Conservation (phyloP, 352 stramenopile genomes). For the Paralagenidium karlingii region DNA sequence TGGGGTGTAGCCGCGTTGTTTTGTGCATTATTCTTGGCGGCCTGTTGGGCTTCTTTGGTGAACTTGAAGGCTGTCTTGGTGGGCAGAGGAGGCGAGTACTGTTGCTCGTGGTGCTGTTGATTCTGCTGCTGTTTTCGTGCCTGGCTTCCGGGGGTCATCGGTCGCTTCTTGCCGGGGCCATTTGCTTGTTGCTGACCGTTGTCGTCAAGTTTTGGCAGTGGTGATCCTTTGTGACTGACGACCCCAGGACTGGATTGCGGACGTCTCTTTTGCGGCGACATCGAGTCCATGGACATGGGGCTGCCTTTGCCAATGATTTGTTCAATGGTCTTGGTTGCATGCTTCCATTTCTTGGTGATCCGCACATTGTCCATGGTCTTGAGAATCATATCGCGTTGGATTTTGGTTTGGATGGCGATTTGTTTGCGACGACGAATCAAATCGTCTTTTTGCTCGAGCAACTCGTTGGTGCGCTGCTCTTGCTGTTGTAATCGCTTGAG, state of each 20-base stretch:
- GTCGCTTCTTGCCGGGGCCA: conserved; percentile 9
- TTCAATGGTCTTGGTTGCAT: conserved; percentile 67
- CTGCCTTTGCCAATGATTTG: conserved; percentile 39
- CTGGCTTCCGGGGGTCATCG: conserved; percentile 8
- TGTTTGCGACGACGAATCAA: conserved; percentile 70
- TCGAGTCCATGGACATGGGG: conserved; percentile 19
- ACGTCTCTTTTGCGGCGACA: conserved; percentile 13
- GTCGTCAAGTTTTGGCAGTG: conserved; percentile 18
- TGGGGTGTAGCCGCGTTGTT: conserved; percentile 14
- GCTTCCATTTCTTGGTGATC: conserved; percentile 80
- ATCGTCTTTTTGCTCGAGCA: conserved; percentile 74
- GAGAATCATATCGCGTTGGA: conserved; percentile 82
- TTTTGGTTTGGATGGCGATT: conserved; percentile 70
- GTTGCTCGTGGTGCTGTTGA: conserved; percentile 30
- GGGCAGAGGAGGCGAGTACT: conserved; percentile 41
- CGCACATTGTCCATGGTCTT: conserved; percentile 82
- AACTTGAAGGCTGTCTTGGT: conserved; percentile 64
- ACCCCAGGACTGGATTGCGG: conserved; percentile 42
- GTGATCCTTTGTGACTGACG: too few relatives aligned
- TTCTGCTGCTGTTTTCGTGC: conserved; percentile 3
- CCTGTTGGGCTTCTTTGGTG: conserved; percentile 43
- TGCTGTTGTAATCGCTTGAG: conserved; percentile 77
- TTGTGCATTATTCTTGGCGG: conserved; percentile 4
- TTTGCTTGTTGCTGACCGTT: conserved; percentile 31
- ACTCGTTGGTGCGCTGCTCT: conserved; percentile 63